Evolutionary conservation across 805 yeast genomes (phyloP).

Genomic region (Teunomyces panamensis): DNA sequence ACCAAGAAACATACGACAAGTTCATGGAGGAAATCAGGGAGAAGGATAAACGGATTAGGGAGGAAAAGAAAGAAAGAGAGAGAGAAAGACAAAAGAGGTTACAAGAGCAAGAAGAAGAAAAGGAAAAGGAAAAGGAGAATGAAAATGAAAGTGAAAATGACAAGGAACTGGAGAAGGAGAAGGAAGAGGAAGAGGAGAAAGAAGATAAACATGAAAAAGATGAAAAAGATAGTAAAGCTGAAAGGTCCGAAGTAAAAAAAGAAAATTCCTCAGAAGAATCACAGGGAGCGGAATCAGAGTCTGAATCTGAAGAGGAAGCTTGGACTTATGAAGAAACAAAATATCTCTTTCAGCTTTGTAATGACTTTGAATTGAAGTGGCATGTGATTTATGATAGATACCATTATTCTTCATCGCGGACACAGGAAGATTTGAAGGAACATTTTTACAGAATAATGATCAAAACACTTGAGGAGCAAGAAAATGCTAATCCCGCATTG

Average conservation of each 20-base stretch:
- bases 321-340: slow-evolving; percentile 82
- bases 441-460: slow-evolving; percentile 72
- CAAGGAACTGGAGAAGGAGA: slow-evolving; percentile 5
- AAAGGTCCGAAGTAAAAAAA: slow-evolving; percentile 3
- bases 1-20: slow-evolving; percentile 55
- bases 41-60: slow-evolving; percentile 11
- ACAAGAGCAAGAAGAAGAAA: slow-evolving; percentile 1
- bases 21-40: slow-evolving; percentile 45
- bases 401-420: slow-evolving; percentile 33
- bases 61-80: slow-evolving; percentile 9
- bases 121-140: slow-evolving; percentile 8
- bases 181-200: neutral
- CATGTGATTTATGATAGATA: slow-evolving; percentile 63
- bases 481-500: slow-evolving; percentile 42
- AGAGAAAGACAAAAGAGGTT: slow-evolving; percentile 13
- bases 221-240: slow-evolving; percentile 6
- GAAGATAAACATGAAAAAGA: slow-evolving; percentile 5
- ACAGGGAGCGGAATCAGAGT: slow-evolving; percentile 36
- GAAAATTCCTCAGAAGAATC: slow-evolving; percentile 3
- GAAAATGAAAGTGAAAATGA: neutral
- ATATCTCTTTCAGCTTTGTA: slow-evolving; percentile 72
- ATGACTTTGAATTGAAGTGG: slow-evolving; percentile 62
- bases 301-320: slow-evolving; percentile 27
- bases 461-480: slow-evolving; percentile 40
- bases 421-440: slow-evolving; percentile 78